Conservation (phyloP, 2,329 filamentous ascomycete species). For the Colletotrichum gigasporum region DNA sequence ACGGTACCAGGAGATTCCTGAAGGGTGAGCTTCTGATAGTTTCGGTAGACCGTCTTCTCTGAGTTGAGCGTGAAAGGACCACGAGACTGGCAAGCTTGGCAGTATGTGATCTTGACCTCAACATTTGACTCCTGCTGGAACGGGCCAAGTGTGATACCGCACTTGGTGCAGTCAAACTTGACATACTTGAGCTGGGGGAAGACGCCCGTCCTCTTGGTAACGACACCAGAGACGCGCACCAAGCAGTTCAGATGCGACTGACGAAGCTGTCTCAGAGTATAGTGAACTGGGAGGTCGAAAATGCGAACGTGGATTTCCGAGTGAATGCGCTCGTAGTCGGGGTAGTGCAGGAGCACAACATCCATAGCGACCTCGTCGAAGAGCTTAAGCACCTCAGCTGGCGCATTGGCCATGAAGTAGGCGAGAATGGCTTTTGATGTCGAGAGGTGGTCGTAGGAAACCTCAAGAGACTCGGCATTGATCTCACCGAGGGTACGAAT, state of each 20-base stretch:
- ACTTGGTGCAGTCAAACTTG: slow-evolving; percentile 97
- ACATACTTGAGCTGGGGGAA: slow-evolving; percentile 99
- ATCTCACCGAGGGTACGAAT: slow-evolving; percentile 96
- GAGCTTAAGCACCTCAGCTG: slow-evolving; percentile 92
- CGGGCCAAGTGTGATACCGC: slow-evolving; percentile 88
- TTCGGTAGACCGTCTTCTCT: slow-evolving; percentile 97
- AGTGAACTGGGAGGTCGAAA: slow-evolving; percentile 91
- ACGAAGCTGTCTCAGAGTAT: slow-evolving; percentile 92
- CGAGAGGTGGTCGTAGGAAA: slow-evolving; percentile 92
- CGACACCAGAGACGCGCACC: slow-evolving; percentile 92
- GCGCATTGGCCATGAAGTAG: slow-evolving; percentile 95
- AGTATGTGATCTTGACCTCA: slow-evolving; percentile 96
- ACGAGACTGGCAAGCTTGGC: slow-evolving; percentile 93
- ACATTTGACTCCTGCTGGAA: slow-evolving; percentile 98
- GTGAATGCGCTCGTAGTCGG: slow-evolving; percentile 97
- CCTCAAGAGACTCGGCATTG: slow-evolving; percentile 95
- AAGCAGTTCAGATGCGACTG: slow-evolving; percentile 97
- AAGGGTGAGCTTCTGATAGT: slow-evolving; percentile 97
- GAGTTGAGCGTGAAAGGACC: slow-evolving; percentile 96
- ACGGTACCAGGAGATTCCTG: slow-evolving; percentile 98
- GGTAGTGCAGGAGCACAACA: slow-evolving; percentile 93
- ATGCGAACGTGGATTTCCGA: slow-evolving; percentile 98
- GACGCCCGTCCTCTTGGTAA: slow-evolving; percentile 92
- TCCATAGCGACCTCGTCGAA: slow-evolving; percentile 98
- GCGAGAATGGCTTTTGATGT: slow-evolving; percentile 92